Base-by-base conservation (phyloP, 176 grass and related monocot genomes). In the Juncus effusus region DNA sequence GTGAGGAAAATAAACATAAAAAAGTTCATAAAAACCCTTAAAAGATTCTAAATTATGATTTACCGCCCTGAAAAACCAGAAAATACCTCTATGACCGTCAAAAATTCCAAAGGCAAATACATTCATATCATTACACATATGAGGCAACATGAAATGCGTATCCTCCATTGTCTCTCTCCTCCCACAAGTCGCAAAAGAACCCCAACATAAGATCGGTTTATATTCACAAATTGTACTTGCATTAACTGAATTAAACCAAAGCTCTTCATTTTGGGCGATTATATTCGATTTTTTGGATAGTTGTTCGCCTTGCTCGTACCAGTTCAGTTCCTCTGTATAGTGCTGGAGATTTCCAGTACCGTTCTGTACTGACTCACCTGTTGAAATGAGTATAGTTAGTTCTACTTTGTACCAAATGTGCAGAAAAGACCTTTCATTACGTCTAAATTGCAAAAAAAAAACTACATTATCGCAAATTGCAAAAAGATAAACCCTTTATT, bases 141-240 rank as follows among this genome's bases (percentile, higher is more conserved):
- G 64, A 49, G 85, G 85, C 85, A 86, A 80, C 78, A 97, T 78
- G 78, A 97, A 97, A 78, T 97, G 88, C 47, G 80, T 74, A 84
- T 97, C 94, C 83, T 97, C 94, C 88, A 97, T 97, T 63, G 80
- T 89, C 67, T 92, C 94, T 68, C 94, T 86, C 75, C 78, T 85
- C 2, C 94, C 88, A 7, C 94, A 79, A 62, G 88, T 92, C 78
- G 85, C 85, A 73, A 92, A 97, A 47, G 88, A 97, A 7, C 88
- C 94, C 94, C 94, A 97, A 65, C 79, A 92, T 77, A 97, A 80
- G 64, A 78, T 84, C 67, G 94, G 94, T 74, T 28, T 60, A 69
- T 86, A 97, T 35, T 62, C 58, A 11, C 19, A 28, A 13, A 40
- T 53, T 56, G 67, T 59, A 38, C 59, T 78, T 38, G 70, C 66